Evolutionary conservation across 257 asterid species (phyloP), one percentile per base, ranked within the genome.

Genomic region (Primulina tabacum): DNA sequence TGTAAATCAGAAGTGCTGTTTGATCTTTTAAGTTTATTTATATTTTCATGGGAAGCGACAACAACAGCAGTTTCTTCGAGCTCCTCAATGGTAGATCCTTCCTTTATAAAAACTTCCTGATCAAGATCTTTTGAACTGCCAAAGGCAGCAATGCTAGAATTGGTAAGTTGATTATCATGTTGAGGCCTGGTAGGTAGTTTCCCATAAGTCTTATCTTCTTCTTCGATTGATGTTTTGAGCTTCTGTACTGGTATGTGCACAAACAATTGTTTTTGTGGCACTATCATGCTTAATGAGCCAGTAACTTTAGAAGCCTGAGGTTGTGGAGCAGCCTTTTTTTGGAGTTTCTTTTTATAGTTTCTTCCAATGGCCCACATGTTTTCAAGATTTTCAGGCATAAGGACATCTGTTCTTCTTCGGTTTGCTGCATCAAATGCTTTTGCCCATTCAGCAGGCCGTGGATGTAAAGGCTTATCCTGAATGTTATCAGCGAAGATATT

Each of bases 291-390:
- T 76, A 35, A 70, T 18, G 83, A 59, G 71, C 74, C 71, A 72
- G 79, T 77, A 67, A 21, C 66, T 60, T 64, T 82, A 69, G 82
- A 79, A 65, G 76, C 75, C 72, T 40, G 87, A 76, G 66, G 35
- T 73, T 79, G 85, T 17, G 76, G 68, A 71, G 81, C 72, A 70
- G 81, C 64, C 55, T 75, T 85, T 75, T 86, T 87, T 53, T 77
- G 85, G 67, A 86, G 78, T 65, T 80, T 84, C 81, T 83, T 88
- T 76, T 85, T 89, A 64, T 92, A 89, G 79, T 92, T 82, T 83
- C 95, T 84, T 74, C 98, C 98, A 28, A 83, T 89, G 30, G 95
- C 70, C 98, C 98, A 92, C 95, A 92, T 87, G 83, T 88, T 89
- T 72, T 92, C 98, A 71, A 92, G 96, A 82, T 92, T 92, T 82